Evolutionary conservation across 495 filamentous ascomycete species (phyloP).

Genomic region (Trichoderma erinaceum): DNA sequence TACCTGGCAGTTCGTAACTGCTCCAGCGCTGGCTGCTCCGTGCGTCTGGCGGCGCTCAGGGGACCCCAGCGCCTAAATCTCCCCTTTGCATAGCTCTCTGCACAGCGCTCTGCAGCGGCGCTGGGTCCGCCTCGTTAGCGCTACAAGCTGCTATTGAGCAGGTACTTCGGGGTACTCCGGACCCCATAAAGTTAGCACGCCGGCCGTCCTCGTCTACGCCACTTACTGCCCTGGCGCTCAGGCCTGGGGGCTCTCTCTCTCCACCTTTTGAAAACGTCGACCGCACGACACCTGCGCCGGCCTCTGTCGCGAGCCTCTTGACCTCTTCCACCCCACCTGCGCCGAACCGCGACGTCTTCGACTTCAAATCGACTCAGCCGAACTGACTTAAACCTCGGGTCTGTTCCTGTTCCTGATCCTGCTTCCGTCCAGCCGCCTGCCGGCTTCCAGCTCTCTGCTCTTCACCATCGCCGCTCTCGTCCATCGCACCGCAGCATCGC

Average conservation of each 20-base stretch:
- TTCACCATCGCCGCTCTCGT: neutral
- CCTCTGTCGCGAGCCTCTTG: slow-evolving; percentile 5
- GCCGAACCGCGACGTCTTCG: slow-evolving; percentile 8
- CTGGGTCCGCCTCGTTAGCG: neutral
- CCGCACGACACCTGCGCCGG: slow-evolving; percentile 10
- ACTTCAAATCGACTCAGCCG: neutral
- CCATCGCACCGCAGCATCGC: neutral
- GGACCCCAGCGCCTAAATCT: neutral
- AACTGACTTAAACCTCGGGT: neutral
- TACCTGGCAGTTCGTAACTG: slow-evolving; percentile 9
- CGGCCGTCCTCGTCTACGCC: slow-evolving; percentile 9
- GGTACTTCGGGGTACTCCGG: slow-evolving; percentile 13
- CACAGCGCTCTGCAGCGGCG: neutral
- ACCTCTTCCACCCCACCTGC: slow-evolving; percentile 9
- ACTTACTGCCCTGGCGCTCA: neutral
- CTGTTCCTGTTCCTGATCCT: neutral
- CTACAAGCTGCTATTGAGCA: neutral
- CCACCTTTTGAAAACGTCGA: slow-evolving; percentile 11
- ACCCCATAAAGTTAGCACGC: neutral
- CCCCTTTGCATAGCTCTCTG: neutral
- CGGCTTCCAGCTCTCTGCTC: neutral
- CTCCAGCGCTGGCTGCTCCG: neutral
- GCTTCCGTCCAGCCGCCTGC: neutral
- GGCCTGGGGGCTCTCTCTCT: slow-evolving; percentile 8
- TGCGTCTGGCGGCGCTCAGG: slow-evolving; percentile 8